A percentile compares a stretch with the other conserved stretches of the same genome.
Conservation (phyloP, 2,329 filamentous ascomycete species). For the Fusarium xylarioides region DNA sequence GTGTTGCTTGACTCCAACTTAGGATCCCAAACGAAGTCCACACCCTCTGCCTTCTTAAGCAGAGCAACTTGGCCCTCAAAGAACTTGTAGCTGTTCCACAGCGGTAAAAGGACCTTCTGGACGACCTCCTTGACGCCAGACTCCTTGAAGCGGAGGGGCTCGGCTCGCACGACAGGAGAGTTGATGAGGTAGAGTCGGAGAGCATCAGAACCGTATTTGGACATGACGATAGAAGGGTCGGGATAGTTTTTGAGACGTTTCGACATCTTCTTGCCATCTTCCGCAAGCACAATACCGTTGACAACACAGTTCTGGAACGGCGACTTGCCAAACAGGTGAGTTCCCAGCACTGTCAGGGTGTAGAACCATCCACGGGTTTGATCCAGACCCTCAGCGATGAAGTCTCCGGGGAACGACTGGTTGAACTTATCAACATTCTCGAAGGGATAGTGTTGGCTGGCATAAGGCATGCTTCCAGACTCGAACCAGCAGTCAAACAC, state of each 20-base stretch:
- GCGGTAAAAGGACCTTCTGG: constrained; percentile 85
- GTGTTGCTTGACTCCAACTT: constrained; percentile 77
- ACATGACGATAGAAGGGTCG: constrained; percentile 83
- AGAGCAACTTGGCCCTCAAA: constrained; percentile 89
- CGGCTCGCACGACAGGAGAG: constrained; percentile 91
- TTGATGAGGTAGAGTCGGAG: constrained; percentile 96
- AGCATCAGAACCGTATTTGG: constrained; percentile 90
- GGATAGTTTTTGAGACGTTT: constrained; percentile 97
- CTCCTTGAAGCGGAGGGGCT: constrained; percentile 92
- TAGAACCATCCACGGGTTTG: constrained; percentile 99
- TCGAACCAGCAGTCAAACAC: constrained; percentile 99
- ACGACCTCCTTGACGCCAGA: constrained; percentile 93
- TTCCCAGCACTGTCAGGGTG: constrained; percentile 87
- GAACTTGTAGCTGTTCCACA: constrained; percentile 98
- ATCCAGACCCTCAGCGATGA: constrained; percentile 92
- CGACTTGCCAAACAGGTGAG: constrained; percentile 82
- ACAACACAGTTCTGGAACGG: constrained; percentile 98
- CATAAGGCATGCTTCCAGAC: constrained; percentile 95
- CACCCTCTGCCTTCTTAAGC: constrained; percentile 82
- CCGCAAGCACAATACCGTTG: constrained; percentile 91
- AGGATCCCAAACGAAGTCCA: constrained; percentile 83
- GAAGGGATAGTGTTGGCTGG: constrained; percentile 90
- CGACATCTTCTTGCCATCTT: constrained; percentile 99
- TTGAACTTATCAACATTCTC: constrained; percentile 85
- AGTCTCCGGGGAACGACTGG: constrained; percentile 86